A percentile compares a stretch with the other conserved stretches of the same genome.
phyloP scores from a whole-genome alignment of 768 basidiomycete genomes.

The Mycena polygramma region DNA sequence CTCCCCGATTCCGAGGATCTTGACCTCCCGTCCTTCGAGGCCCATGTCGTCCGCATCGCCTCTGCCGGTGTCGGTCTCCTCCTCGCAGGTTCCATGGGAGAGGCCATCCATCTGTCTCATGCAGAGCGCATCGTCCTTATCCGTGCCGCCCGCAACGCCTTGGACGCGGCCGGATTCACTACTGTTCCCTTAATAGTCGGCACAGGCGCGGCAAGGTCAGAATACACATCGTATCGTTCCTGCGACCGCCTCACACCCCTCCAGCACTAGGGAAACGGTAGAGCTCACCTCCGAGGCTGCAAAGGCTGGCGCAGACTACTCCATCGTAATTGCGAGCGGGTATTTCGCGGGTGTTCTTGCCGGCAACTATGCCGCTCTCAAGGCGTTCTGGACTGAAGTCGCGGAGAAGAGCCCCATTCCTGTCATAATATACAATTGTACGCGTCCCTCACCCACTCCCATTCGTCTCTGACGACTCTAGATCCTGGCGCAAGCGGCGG shows the following conservation, averaged over 20 bases:
- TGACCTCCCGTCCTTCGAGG: conserved; percentile 77
- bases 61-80: conserved; percentile 78
- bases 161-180: conserved; percentile 74
- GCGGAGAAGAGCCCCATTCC: conserved; percentile 86
- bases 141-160: conserved; percentile 73
- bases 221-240: background rate
- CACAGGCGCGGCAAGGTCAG: conserved; percentile 71
- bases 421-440: conserved; percentile 91
- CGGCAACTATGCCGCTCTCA: conserved; percentile 74
- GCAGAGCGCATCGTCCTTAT: conserved; percentile 77
- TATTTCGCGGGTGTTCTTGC: conserved; percentile 87
- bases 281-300: conserved; percentile 83
- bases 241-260: conserved; percentile 7
- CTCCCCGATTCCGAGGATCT: conserved; percentile 81
- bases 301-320: conserved; percentile 86
- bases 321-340: conserved; percentile 88
- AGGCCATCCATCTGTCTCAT: conserved; percentile 81
- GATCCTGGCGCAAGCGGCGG: conserved; percentile 91
- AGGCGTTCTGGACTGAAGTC: conserved; percentile 84
- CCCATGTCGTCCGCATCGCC: conserved; percentile 75
- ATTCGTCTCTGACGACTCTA: conserved; percentile 34
- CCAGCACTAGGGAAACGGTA: conserved; percentile 85
- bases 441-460: conserved; percentile 44
- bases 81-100: conserved; percentile 88
- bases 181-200: conserved; percentile 83